Base-by-base conservation (phyloP, 345 rosid species). In the Theobroma cacao region DNA sequence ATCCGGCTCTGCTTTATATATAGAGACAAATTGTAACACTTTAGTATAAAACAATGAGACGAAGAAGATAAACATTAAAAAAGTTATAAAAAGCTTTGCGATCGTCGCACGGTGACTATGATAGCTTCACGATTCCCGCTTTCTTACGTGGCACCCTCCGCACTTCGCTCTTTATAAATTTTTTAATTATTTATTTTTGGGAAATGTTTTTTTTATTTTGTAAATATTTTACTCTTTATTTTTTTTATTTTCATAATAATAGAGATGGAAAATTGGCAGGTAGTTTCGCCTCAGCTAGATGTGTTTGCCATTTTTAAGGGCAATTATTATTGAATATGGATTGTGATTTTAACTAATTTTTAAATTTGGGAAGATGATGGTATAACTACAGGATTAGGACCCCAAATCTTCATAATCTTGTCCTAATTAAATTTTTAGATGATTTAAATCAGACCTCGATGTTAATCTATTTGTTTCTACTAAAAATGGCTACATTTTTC, bases 121-220 rank as follows among this genome's bases (percentile, higher is more conserved):
- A 33, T 34, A 34, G 72, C 17, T 22, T 38, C 72, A 40, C 45
- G 28, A 10, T 72, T 53, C 31, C 30, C 48, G 63, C 59, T 28
- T 38, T 53, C 61, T 53, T 50, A 72, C 75, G 75, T 72, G 75
- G 75, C 75, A 15, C 13, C 1, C 40, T 10, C 71, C 3, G 11
- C 17, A 24, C 18, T 30, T 1, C 14, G 11, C 34, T 14, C 28
- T 59, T 24, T 53, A 18, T 43, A 13, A 0, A 53, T n/a, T 53
- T 7, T n/a, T 53, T 15, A 7, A 20, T 18, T 20, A n/a, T n/a
- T 2, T 4, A 0, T 7, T 5, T 52, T 1, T 20, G 11, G 3
- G 6, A 53, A 20, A 20, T 7, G 1, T n/a, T 55, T 2, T 20
- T n/a, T 55, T n/a, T 55, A n/a, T 53, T 55, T 56, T 38, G 7